These are phyloP conservation scores for Phytophthora fragariae DNA, from an alignment of 352 stramenopile species.

Conservation along the genomic window DNA sequence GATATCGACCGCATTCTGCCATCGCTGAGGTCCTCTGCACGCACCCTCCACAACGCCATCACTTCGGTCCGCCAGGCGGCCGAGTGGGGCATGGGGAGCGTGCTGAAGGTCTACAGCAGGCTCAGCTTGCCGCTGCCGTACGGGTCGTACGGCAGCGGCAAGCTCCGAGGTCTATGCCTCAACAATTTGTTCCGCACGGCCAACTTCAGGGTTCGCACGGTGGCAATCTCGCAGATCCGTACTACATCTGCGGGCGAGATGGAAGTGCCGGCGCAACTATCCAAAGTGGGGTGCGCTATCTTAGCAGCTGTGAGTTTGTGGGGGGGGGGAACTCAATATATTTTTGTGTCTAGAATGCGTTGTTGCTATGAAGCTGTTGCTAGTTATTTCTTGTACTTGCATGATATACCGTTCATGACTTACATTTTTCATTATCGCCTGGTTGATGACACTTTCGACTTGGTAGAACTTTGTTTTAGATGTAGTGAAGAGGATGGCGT, in stretches of 20 bases:
- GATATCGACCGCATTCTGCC: slow-evolving; percentile 1
- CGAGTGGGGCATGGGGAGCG: background rate
- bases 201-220: background rate
- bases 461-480: background rate
- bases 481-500: background rate
- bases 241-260: background rate
- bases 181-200: background rate
- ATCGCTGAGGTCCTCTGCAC: background rate
- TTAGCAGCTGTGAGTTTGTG: background rate
- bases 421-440: background rate
- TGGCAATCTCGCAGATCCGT: background rate
- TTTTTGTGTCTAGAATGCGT: background rate
- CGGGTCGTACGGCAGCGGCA: too few relatives aligned
- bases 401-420: background rate
- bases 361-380: background rate
- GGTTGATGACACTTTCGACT: background rate
- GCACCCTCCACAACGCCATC: background rate
- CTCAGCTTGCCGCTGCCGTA: background rate
- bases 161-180: background rate
- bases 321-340: background rate
- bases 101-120: background rate
- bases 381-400: background rate
- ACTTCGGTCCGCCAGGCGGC: background rate
- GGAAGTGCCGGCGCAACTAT: too few relatives aligned
- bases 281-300: too few relatives aligned